Evolutionary conservation across 2,329 filamentous ascomycete species (phyloP).

Genomic region (Celoporthe dispersa): DNA sequence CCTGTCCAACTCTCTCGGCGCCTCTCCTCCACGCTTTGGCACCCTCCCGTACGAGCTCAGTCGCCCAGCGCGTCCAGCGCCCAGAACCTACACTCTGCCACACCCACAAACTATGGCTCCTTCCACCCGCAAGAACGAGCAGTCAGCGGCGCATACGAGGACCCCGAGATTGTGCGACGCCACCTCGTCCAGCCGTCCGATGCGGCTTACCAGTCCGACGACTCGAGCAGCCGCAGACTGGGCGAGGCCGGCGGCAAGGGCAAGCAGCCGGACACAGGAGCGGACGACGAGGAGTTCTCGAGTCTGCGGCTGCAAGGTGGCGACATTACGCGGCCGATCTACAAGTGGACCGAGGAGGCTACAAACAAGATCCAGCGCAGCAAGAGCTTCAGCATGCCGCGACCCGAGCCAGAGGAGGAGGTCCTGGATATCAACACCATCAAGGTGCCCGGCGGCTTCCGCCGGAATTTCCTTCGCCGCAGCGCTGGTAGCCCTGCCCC

Average conservation of each 20-base stretch:
- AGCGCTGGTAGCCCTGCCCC: conserved; percentile 66
- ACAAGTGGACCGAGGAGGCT: conserved; percentile 93
- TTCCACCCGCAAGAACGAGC: conserved; percentile 71
- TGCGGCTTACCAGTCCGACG: conserved; percentile 49
- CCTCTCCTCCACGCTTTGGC: conserved; percentile 71
- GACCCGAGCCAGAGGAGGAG: conserved; percentile 79
- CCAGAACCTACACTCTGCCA: conserved; percentile 51
- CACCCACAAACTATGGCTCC: conserved; percentile 81
- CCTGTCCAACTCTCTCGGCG: conserved; percentile 74
- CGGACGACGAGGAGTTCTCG: conserved; percentile 82
- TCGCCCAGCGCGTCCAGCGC: conserved; percentile 60
- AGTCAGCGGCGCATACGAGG: conserved; percentile 72
- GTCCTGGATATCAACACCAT: conserved; percentile 87
- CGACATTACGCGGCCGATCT: conserved; percentile 92
- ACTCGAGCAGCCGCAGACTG: conserved; percentile 43
- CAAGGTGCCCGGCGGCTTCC: conserved; percentile 90
- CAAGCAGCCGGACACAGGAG: conserved; percentile 54
- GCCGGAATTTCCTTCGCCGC: conserved; percentile 84
- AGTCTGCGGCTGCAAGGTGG: conserved; percentile 92
- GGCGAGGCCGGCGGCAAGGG: conserved; percentile 53
- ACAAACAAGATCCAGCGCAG: conserved; percentile 75
- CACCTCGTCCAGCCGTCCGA: conserved; percentile 78
- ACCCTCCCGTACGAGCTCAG: conserved; percentile 64
- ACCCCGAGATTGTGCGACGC: conserved; percentile 87
- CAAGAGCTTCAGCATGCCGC: conserved; percentile 81